Evolutionary conservation across 2,329 filamentous ascomycete species (phyloP), one percentile per base, ranked within the genome.

Genomic region (Fusarium albosuccineum): DNA sequence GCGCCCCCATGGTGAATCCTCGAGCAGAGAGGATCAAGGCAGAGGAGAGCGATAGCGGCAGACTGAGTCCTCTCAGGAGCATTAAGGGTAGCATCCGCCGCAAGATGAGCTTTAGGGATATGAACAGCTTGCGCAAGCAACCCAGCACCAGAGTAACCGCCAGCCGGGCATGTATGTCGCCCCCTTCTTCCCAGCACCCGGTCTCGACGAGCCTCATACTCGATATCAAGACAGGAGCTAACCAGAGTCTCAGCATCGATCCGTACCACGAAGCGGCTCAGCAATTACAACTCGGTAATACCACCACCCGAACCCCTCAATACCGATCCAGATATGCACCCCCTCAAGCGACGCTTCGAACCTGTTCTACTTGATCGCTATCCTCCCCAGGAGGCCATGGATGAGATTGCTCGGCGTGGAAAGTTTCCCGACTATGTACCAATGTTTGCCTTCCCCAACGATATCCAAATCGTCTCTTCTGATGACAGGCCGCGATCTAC

Each of bases 371-470:
- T 99, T 30, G 96, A 99, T 78, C 88, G 94, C 77, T 98, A 98
- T 73, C 96, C 96, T 8, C 91, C 93, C 14, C 93, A 93, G 76
- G 87, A 89, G 67, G 91, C 93, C 75, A 85, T 89, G 22, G 94
- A 97, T 60, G 94, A 97, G 71, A 80, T 91, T 52, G 88, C 92
- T 70, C 87, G 91, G 73, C 87, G 96, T 74, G 94, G 93, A 55
- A 90, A 87, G 59, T 98, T 99, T 75, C 96, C 96, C 1, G 96
- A 99, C 76, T 99, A 97, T 74, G 93, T 99, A 16, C 96, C 96
- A 58, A 98, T 99, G 96, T 99, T 99, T 79, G 94, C 96, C 55
- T 99, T 98, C 74, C 96, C 96, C 45, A 97, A 98, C 79, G 96
- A 99, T 78, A 96, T 99, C 72, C 94, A 94, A 67, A 96, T 99